Conservation (phyloP, 2,329 filamentous ascomycete genomes). For the Metarhizium brunneum region DNA sequence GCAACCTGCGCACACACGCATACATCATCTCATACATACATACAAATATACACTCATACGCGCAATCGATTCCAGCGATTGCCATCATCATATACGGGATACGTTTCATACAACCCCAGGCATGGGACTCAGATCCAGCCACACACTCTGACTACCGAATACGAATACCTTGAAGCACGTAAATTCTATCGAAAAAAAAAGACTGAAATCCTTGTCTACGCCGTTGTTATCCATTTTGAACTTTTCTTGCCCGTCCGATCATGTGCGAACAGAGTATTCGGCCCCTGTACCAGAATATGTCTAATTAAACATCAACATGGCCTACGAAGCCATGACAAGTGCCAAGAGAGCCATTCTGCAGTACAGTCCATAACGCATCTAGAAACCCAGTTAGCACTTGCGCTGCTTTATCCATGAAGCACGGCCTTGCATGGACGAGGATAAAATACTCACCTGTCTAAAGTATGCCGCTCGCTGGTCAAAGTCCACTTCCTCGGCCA, state of each 20-base stretch:
- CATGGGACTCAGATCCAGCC: not conserved
- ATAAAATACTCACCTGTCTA: constrained; percentile 70
- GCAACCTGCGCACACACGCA: not conserved
- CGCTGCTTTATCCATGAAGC: too few species aligned
- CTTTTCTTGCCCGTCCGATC: not conserved
- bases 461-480: constrained; percentile 97
- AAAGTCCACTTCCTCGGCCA: constrained; percentile 93
- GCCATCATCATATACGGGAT: not conserved
- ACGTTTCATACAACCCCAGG: not conserved
- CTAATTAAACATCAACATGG: not conserved
- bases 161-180: constrained; percentile 4
- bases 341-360: constrained; percentile 96
- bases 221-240: not conserved
- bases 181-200: not conserved
- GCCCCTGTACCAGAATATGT: not conserved
- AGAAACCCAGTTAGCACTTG: constrained; percentile 4
- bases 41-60: constrained; percentile 1
- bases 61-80: constrained; percentile 6
- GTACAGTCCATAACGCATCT: constrained; percentile 98
- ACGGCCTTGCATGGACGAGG: not conserved
- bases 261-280: not conserved
- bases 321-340: constrained; percentile 59
- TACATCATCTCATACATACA: not conserved
- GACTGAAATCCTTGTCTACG: constrained; percentile 3
- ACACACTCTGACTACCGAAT: not conserved